Evolutionary conservation across 805 yeast species (phyloP).

Genomic region (Scheffersomyces stipitis): DNA sequence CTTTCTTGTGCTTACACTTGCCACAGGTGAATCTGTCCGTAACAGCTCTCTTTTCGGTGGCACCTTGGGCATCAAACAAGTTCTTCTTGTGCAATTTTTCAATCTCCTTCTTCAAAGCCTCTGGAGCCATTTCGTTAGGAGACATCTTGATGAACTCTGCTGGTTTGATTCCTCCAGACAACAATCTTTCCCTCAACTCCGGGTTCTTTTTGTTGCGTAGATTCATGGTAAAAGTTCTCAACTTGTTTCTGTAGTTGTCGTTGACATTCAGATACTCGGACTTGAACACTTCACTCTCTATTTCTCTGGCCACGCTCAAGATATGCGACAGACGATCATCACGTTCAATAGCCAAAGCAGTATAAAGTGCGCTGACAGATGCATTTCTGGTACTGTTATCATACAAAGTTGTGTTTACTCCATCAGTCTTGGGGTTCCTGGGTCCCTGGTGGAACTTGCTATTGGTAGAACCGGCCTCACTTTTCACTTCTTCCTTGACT

Average conservation of each 20-base stretch:
- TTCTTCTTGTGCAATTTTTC: slow-evolving; percentile 85
- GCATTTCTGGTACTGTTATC: slow-evolving; percentile 81
- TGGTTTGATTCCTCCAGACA: slow-evolving; percentile 66
- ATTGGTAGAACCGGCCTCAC: slow-evolving; percentile 24
- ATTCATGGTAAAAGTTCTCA: slow-evolving; percentile 84
- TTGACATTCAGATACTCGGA: slow-evolving; percentile 56
- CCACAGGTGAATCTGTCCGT: slow-evolving; percentile 98
- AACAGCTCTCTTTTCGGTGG: slow-evolving; percentile 91
- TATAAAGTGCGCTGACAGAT: slow-evolving; percentile 79
- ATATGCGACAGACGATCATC: slow-evolving; percentile 57
- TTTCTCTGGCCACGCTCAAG: slow-evolving; percentile 60
- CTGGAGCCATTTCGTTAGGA: slow-evolving; percentile 96
- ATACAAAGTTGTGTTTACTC: slow-evolving; percentile 66
- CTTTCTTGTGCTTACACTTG: slow-evolving; percentile 95
- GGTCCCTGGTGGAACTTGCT: slow-evolving; percentile 49
- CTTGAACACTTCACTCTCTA: slow-evolving; percentile 71
- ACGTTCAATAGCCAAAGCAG: slow-evolving; percentile 84
- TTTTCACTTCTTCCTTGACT: no score
- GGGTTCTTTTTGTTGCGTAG: slow-evolving; percentile 89
- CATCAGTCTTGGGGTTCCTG: slow-evolving; percentile 81
- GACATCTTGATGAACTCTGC: slow-evolving; percentile 71
- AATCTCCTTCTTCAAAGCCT: slow-evolving; percentile 78
- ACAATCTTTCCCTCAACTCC: slow-evolving; percentile 68
- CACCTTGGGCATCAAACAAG: slow-evolving; percentile 95
- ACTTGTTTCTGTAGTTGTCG: slow-evolving; percentile 72